These are phyloP conservation scores for Stevia rebaudiana DNA, from an alignment of 140 eudicot genomes.

Conservation along the genomic window DNA sequence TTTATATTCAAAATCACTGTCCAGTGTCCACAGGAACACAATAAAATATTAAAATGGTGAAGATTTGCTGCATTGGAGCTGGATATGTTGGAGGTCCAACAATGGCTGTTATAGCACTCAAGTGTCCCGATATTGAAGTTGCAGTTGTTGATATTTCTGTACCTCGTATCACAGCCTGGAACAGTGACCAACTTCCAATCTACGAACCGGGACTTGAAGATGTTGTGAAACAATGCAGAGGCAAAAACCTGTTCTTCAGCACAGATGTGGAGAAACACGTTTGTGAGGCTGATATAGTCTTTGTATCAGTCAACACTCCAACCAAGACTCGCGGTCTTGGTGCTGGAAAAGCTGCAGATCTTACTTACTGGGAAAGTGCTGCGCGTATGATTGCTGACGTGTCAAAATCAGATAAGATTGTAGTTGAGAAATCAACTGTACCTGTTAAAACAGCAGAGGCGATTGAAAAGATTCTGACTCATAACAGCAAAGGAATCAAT, in stretches of 20 bases:
- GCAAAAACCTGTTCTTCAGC: slow-evolving; percentile 61
- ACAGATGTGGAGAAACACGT: slow-evolving; percentile 65
- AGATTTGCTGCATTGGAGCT: slow-evolving; percentile 72
- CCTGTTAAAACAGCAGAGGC: slow-evolving; percentile 73
- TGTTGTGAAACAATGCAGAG: slow-evolving; percentile 52
- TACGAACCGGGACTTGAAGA: slow-evolving; percentile 63
- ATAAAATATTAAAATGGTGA: slow-evolving; percentile 40
- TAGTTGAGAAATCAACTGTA: slow-evolving; percentile 65
- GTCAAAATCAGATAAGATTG: slow-evolving; percentile 56
- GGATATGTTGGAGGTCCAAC: slow-evolving; percentile 74
- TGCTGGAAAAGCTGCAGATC: slow-evolving; percentile 70
- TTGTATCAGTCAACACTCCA: slow-evolving; percentile 63
- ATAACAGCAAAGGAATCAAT: slow-evolving; percentile 53
- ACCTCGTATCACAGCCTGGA: slow-evolving; percentile 60
- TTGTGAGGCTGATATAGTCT: slow-evolving; percentile 46
- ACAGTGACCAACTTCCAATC: slow-evolving; percentile 63
- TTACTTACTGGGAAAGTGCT: slow-evolving; percentile 70
- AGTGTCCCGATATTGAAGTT: slow-evolving; percentile 55
- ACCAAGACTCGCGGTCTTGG: slow-evolving; percentile 69
- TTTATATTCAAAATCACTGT: slow-evolving; percentile 11
- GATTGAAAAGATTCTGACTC: slow-evolving; percentile 55
- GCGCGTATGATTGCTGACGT: slow-evolving; percentile 78
- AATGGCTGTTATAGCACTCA: slow-evolving; percentile 66
- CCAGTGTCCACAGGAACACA: not conserved
- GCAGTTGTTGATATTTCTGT: slow-evolving; percentile 58